phyloP scores from a whole-genome alignment of 805 yeast genomes.

The Kodamaea fukazawae region DNA sequence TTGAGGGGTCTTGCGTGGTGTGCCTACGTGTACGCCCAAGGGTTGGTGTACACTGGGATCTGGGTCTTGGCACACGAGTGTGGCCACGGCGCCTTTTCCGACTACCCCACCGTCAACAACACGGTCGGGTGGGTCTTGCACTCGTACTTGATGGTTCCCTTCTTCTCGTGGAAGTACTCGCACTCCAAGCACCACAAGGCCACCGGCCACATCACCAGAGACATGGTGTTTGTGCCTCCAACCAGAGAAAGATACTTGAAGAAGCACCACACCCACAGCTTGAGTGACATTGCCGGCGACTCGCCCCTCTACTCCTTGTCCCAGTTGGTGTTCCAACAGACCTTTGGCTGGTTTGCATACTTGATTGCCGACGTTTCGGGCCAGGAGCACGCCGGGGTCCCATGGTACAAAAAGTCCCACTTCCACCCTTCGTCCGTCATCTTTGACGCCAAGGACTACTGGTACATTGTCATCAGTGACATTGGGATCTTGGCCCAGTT shows the following conservation, averaged over 20 bases:
- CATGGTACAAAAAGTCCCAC: constrained; percentile 46
- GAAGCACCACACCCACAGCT: constrained; percentile 27
- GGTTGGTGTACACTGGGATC: constrained; percentile 54
- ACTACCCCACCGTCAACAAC: constrained; percentile 52
- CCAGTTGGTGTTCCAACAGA: constrained; percentile 50
- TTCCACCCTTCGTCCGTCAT: constrained; percentile 55
- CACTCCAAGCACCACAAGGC: constrained; percentile 64
- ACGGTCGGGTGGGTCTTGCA: constrained; percentile 60
- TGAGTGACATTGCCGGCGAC: constrained; percentile 51
- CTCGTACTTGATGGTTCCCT: constrained; percentile 56
- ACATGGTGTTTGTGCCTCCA: constrained; percentile 58
- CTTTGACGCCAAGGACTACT: constrained; percentile 52
- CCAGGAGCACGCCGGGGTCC: constrained; percentile 42
- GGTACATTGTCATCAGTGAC: constrained; percentile 56
- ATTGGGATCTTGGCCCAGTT: constrained; percentile 49
- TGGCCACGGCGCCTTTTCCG: constrained; percentile 63
- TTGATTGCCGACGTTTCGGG: constrained; percentile 52
- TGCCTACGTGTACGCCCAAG: constrained; percentile 37
- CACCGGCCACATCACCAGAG: constrained; percentile 58
- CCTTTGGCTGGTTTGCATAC: constrained; percentile 54
- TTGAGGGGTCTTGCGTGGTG: constrained; percentile 43
- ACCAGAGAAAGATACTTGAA: constrained; percentile 46
- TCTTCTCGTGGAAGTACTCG: constrained; percentile 60
- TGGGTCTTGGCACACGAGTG: constrained; percentile 67
- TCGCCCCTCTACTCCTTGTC: constrained; percentile 49